Base-by-base conservation (phyloP, 78 protist species). In the Pigoraptor vietnamica region DNA sequence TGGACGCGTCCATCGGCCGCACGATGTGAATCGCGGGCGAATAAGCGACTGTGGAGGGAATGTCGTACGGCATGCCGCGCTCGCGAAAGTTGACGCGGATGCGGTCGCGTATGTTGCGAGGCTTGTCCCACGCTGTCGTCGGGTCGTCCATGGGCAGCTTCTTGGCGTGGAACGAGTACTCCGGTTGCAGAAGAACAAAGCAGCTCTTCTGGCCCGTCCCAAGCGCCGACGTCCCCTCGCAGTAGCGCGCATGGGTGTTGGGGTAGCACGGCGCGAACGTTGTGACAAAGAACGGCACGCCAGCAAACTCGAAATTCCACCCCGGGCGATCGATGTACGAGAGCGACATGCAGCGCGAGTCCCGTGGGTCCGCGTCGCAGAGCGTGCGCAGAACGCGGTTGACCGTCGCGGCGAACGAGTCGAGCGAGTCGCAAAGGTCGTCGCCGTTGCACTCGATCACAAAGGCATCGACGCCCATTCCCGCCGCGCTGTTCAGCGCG, bases 241-340 rank as follows among this genome's bases (percentile, higher is more conserved):
- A 14, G 34, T 14, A 79, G 14, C 84, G 84, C n/a, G 84, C 32
- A 19, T 79, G 34, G 23, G 35, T 19, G 32, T 79, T 25, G 10
- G 84, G 84, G n/a, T 79, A 79, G 84, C 21, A 79, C n/a, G 84
- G 84, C n/a, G 84, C 84, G 14, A 79, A 79, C 84, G 84, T 79
- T 2, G 84, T 79, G 9, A 79, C 84, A 79, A 79, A 79, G 84
- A 79, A 79, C 34, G 84, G 84, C 32, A 25, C n/a, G 23, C 84
- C 84, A 21, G 84, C 84, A 14, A 79, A 25, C 84, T 79, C 84
- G n/a, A 79, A 79, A 2, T 14, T 2, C 84, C 84, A 79, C 10
- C 84, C 84, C 10, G 34, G 84, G 9, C 14, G 23, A 25, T 25
- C 84, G 10, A 79, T 25, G 32, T 79, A 79, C 23, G 84, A 25